Base-by-base conservation (phyloP, 2,329 filamentous ascomycete species). In the Orbilia quercus region DNA sequence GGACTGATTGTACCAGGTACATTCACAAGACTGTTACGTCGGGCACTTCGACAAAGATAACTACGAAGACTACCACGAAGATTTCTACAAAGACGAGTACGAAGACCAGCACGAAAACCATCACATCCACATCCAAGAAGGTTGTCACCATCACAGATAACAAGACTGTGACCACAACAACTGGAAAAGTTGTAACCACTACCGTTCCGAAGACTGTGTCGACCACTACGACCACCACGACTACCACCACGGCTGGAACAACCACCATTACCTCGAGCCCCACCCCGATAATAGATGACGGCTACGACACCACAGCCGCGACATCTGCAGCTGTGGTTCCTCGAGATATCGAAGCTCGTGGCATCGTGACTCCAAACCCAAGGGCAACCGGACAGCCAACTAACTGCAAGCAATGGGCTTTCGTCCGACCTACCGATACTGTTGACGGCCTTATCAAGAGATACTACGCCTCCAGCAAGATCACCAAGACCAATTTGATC, bases 351-450 rank as follows among this genome's bases (percentile, higher is more conserved):
- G 47, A 36, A 34, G 50, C 7, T 25, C 25, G 50, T 36, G 9
- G 9, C 9, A 36, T 25, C 31, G 34, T 40, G 58, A 40, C 38
- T 18, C 58, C 50, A 11, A 45, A 42, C 23, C 62, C 44, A 16
- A 25, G 28, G 11, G 51, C 48, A 14, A 1, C 51, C 11, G 53
- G 53, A 22, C 18, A 38, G 2, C 48, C 44, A n/a, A 28, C 25
- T 7, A 66, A 66, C 62, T 66, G 62, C 22, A 40, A 55, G 7
- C 48, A 47, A 9, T 66, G 62, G 62, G 53, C 38, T 38, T 66
- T 55, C 44, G 44, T 66, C 31, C 62, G 53, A 16, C 28, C 31
- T n/a, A 51, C 47, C 12, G 53, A 58, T n/a, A 51, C 20, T 20
- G 45, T 38, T 34, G 40, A 50, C 45, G 48, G 47, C 36, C 44